Conservation (phyloP, 2,329 filamentous ascomycete genomes). For the Albophoma yamanashiensis region DNA sequence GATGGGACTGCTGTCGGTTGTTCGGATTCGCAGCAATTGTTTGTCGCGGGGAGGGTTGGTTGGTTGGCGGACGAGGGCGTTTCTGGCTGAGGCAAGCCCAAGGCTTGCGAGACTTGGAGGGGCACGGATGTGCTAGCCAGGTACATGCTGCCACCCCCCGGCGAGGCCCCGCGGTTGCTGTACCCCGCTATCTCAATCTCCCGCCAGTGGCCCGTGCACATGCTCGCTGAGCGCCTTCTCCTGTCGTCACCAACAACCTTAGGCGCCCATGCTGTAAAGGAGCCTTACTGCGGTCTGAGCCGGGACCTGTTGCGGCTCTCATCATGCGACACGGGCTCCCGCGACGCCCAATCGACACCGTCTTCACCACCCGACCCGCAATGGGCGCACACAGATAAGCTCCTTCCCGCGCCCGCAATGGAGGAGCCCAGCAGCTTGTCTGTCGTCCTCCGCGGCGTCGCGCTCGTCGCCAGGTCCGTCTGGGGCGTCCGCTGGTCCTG, state of each 20-base stretch:
- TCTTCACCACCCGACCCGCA: not conserved
- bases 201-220: not conserved
- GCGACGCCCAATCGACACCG: not conserved
- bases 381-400: not conserved
- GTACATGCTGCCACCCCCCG: not conserved
- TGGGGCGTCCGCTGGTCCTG: constrained; percentile 17
- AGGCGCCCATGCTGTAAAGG: no score
- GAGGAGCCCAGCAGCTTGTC: constrained; percentile 8
- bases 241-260: not conserved
- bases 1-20: not conserved
- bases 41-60: not conserved
- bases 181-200: not conserved
- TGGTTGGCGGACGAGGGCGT: not conserved
- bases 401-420: constrained; percentile 1
- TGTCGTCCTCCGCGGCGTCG: constrained; percentile 14
- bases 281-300: no score
- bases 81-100: not conserved
- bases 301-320: not conserved
- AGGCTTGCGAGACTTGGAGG: no score
- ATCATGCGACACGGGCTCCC: not conserved
- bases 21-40: not conserved
- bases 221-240: not conserved
- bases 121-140: not conserved
- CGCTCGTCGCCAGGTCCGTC: constrained; percentile 14
- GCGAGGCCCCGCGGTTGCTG: not conserved